Evolutionary conservation across 2,329 filamentous ascomycete species (phyloP).

Genomic region (Diaporthe vexans): DNA sequence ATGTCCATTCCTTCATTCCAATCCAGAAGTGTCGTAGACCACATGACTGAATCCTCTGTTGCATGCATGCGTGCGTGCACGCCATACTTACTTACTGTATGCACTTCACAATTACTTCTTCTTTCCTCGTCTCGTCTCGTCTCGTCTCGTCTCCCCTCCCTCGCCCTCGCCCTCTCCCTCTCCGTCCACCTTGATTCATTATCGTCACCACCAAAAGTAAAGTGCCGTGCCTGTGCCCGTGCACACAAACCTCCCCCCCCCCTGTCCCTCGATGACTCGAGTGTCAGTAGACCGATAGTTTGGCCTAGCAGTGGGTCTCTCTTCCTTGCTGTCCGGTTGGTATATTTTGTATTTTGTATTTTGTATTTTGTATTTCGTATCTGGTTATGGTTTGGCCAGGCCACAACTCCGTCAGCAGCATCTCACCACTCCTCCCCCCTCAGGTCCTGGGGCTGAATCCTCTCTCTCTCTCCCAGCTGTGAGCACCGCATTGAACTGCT

Average conservation of each 20-base stretch:
- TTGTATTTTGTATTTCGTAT: too few relatives aligned
- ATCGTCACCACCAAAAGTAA: neutral
- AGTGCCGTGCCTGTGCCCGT: too few relatives aligned
- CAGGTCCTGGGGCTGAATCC: neutral
- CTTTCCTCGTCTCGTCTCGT: too few relatives aligned
- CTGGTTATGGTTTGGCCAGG: neutral
- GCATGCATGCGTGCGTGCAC: too few relatives aligned
- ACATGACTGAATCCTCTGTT: too few relatives aligned
- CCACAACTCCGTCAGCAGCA: constrained; percentile 13
- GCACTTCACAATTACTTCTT: too few relatives aligned
- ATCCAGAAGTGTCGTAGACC: neutral
- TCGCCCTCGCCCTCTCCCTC: too few relatives aligned
- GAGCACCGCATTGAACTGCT: neutral
- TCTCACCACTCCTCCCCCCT: neutral
- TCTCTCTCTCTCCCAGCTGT: neutral
- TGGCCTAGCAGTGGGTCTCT: neutral
- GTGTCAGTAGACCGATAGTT: neutral
- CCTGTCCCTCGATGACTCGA: neutral
- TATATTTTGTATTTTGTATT: too few relatives aligned
- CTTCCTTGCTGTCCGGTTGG: too few relatives aligned
- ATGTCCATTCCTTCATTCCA: neutral
- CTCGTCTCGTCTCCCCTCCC: neutral
- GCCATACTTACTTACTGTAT: too few relatives aligned
- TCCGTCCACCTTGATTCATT: neutral
- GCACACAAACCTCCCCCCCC: too few relatives aligned